phyloP scores from a whole-genome alignment of 2,329 filamentous ascomycete species.

The Colletotrichum kahawae region DNA sequence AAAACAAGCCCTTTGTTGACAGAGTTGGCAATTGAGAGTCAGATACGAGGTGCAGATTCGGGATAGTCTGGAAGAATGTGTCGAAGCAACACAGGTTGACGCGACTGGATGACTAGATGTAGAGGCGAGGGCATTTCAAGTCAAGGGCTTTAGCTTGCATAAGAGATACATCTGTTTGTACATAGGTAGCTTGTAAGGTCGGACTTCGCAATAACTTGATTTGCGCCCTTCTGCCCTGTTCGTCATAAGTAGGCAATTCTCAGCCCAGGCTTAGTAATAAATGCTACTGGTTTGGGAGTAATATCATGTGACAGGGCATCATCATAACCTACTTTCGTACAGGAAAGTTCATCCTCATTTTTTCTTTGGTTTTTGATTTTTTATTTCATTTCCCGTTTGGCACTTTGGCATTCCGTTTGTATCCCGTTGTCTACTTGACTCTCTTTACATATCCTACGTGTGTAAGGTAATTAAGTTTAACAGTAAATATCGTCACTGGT shows the following conservation, averaged over 20 bases:
- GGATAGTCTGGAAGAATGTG: not conserved
- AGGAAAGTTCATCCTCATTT: too few relatives aligned
- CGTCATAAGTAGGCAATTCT: not conserved
- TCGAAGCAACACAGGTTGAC: not conserved
- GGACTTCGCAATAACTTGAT: not conserved
- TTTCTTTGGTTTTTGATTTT: too few relatives aligned
- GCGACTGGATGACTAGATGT: not conserved
- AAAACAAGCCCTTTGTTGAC: not conserved
- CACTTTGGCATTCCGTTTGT: too few relatives aligned
- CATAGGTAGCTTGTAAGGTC: too few relatives aligned
- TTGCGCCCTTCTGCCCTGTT: not conserved
- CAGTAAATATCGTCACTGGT: not conserved
- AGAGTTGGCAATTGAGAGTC: not conserved
- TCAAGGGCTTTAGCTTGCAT: not conserved
- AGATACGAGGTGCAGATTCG: not conserved
- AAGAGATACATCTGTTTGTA: not conserved
- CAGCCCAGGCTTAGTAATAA: rapidly evolving
- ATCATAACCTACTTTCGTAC: too few relatives aligned
- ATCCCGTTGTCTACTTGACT: too few relatives aligned
- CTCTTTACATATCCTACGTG: too few relatives aligned
- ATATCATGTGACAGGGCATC: not conserved
- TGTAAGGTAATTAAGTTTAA: too few relatives aligned
- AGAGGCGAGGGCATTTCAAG: not conserved
- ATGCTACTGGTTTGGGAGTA: not conserved
- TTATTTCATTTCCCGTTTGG: too few relatives aligned